These are phyloP conservation scores for Solanum chacoense DNA, from an alignment of 305 asterid genomes.

Conservation along the genomic window DNA sequence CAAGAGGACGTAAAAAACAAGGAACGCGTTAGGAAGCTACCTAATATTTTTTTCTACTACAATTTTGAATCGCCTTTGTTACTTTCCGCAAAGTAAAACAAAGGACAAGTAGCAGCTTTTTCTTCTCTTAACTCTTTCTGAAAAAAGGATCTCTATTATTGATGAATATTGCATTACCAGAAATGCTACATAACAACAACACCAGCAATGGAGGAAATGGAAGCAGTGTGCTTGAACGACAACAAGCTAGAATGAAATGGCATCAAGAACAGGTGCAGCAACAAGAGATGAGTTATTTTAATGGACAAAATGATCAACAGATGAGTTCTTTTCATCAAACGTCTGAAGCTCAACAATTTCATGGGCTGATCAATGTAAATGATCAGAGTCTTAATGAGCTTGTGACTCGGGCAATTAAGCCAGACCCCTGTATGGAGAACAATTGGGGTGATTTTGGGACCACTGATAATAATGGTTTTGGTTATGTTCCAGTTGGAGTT, in stretches of 20 bases:
- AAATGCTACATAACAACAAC: constrained; percentile 28
- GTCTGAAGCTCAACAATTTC: constrained; percentile 14
- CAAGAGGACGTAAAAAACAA: constrained; percentile 2
- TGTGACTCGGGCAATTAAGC: constrained; percentile 32
- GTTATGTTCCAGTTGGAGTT: constrained; percentile 2
- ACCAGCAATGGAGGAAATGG: constrained; percentile 3
- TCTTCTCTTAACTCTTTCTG: not conserved
- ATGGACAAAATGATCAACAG: constrained; percentile 11
- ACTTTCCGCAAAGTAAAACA: constrained; percentile 10
- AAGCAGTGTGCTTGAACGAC: constrained; percentile 35
- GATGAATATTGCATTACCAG: constrained; percentile 30
- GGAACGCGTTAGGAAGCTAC: not conserved
- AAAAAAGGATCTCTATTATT: not conserved
- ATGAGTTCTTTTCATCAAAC: constrained; percentile 4
- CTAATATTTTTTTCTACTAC: not conserved
- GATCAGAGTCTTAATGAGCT: constrained; percentile 37
- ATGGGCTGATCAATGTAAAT: constrained; percentile 3
- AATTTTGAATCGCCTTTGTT: constrained; percentile 6
- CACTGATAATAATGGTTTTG: constrained; percentile 9
- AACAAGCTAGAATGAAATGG: constrained; percentile 35
- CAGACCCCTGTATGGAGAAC: constrained; percentile 32
- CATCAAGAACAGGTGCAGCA: constrained; percentile 28
- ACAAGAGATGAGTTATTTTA: constrained; percentile 16
- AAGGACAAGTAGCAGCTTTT: not conserved
- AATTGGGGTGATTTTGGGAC: constrained; percentile 15